Evolutionary conservation across 176 grass and related monocot genomes (phyloP).

Genomic region (Tillandsia leiboldiana): DNA sequence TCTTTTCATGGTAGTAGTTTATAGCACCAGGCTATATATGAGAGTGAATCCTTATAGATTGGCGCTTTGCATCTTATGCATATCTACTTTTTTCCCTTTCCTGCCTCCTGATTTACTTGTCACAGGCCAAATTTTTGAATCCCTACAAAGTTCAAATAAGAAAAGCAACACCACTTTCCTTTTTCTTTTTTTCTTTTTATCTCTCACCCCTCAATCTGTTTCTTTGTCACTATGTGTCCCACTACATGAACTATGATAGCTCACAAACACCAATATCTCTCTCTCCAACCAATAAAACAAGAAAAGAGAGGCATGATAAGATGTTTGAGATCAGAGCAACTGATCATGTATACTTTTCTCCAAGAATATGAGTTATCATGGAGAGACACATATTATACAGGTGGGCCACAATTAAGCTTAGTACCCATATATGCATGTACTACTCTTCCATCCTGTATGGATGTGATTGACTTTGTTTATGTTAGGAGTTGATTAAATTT

Average conservation of each 20-base stretch:
- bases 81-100: background rate
- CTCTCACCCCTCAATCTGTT: conserved; percentile 1
- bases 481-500: too few relatives aligned
- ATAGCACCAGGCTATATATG: background rate
- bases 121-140: conserved; percentile 28
- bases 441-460: too few relatives aligned
- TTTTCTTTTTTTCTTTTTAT: conserved; percentile 11
- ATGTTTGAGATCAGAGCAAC: conserved; percentile 34
- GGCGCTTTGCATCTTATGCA: background rate
- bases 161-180: conserved; percentile 11
- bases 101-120: background rate
- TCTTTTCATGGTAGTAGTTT: background rate
- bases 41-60: background rate
- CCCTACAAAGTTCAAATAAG: conserved; percentile 32
- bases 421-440: too few relatives aligned
- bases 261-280: background rate
- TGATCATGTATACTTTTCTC: background rate
- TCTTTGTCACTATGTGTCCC: background rate
- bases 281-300: conserved; percentile 20
- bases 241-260: too few relatives aligned
- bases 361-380: background rate
- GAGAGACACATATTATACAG: background rate
- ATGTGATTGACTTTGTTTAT: too few relatives aligned
- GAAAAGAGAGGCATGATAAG: conserved; percentile 51
- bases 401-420: too few relatives aligned